These are phyloP conservation scores for Diaporthe velutina DNA, from an alignment of 2,329 filamentous ascomycete genomes.

Conservation along the genomic window DNA sequence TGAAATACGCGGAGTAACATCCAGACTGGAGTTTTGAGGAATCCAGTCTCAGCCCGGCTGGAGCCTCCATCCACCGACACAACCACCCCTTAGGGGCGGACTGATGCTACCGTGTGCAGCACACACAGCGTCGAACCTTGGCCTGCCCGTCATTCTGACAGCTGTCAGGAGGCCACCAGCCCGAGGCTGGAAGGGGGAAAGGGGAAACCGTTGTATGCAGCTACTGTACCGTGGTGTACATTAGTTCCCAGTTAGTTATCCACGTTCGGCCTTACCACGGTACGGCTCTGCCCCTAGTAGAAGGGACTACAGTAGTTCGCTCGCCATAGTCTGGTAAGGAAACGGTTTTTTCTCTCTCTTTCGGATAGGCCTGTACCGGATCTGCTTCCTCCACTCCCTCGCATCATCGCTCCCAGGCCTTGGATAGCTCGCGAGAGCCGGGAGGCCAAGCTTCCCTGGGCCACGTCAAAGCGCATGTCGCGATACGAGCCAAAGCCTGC, in stretches of 20 bases:
- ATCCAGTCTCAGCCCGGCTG: conserved; percentile 2
- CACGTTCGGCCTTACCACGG: neutral
- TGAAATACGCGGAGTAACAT: neutral
- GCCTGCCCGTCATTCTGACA: conserved; percentile 15
- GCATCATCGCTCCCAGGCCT: neutral
- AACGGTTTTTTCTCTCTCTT: neutral
- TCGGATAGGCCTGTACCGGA: neutral
- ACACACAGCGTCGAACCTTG: neutral
- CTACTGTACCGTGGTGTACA: neutral
- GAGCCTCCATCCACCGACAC: neutral
- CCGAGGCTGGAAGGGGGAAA: neutral
- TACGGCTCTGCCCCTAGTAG: neutral
- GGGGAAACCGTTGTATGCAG: conserved; percentile 4
- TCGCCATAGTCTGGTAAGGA: neutral
- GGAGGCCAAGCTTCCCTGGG: neutral
- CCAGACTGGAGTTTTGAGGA: neutral
- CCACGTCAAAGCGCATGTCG: conserved; percentile 11
- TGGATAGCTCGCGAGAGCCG: neutral
- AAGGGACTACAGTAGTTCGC: neutral
- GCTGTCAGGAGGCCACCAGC: conserved; percentile 5
- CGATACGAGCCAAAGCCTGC: neutral
- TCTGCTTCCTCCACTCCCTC: neutral
- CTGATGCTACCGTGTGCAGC: neutral
- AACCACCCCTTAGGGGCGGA: neutral
- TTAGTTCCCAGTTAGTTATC: neutral